These are phyloP conservation scores for Suillus spraguei DNA, from an alignment of 768 basidiomycete genomes.

Conservation along the genomic window DNA sequence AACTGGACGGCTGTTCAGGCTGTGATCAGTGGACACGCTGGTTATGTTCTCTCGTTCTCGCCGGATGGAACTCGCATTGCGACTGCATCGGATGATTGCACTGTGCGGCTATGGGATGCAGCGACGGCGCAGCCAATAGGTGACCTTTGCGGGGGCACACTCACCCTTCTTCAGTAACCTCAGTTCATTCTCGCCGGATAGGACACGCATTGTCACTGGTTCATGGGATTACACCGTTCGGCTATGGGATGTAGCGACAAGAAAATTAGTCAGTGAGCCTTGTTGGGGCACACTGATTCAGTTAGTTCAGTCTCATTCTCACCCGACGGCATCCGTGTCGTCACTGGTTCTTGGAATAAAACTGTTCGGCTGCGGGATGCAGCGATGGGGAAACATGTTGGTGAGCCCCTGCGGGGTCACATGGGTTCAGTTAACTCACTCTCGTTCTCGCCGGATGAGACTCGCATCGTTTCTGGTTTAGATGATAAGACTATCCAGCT, in stretches of 20 bases:
- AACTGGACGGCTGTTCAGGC: neutral
- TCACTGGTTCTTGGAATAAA: neutral
- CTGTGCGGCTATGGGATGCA: neutral
- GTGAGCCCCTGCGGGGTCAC: neutral
- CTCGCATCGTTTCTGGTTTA: neutral
- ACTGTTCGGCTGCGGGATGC: neutral
- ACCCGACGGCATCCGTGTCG: neutral
- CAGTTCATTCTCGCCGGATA: neutral
- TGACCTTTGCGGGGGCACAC: neutral
- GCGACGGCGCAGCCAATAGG: neutral
- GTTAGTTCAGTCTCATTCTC: neutral
- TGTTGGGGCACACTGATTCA: neutral
- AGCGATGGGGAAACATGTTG: neutral
- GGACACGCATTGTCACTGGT: neutral
- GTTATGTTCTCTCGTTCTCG: neutral
- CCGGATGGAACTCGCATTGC: neutral
- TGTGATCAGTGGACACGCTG: neutral
- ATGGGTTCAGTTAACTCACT: neutral
- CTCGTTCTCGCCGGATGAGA: neutral
- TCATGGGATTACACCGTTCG: neutral
- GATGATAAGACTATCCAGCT: neutral
- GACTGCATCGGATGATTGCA: neutral
- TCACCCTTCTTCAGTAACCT: neutral
- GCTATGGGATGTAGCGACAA: neutral
- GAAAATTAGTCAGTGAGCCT: neutral